Conservation (phyloP, 2,329 filamentous ascomycete genomes). For the Colletotrichum ledebouriae region DNA sequence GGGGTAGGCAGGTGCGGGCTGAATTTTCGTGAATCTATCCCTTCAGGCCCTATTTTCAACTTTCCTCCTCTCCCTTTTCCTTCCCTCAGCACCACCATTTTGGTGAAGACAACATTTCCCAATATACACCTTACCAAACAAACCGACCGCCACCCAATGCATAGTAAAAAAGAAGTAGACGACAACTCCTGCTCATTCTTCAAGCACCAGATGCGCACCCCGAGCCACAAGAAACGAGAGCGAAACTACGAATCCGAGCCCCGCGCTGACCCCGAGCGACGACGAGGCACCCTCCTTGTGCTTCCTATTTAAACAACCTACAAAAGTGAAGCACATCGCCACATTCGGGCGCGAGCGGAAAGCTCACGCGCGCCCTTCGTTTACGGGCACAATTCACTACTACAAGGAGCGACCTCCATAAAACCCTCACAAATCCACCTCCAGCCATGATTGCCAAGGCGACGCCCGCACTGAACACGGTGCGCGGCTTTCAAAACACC, state of each 20-base stretch:
- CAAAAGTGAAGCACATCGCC: constrained; percentile 36
- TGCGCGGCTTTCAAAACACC: constrained; percentile 70
- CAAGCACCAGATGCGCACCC: constrained; percentile 70
- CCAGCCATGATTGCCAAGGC: constrained; percentile 61
- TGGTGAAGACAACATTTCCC: constrained; percentile 43
- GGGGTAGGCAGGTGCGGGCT: constrained; percentile 20
- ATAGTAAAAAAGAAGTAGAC: constrained; percentile 63
- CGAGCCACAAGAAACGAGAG: constrained; percentile 63
- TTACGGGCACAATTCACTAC: constrained; percentile 49
- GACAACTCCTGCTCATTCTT: constrained; percentile 62
- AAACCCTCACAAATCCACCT: constrained; percentile 15
- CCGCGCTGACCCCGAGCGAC: constrained; percentile 71
- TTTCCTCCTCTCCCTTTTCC: constrained; percentile 36
- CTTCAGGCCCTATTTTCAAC: constrained; percentile 31
- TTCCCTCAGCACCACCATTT: constrained; percentile 45
- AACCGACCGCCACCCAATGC: constrained; percentile 61
- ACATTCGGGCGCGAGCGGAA: constrained; percentile 37
- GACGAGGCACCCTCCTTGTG: constrained; percentile 62
- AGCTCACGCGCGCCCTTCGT: constrained; percentile 39
- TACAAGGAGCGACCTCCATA: constrained; percentile 36
- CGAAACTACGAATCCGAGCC: constrained; percentile 64
- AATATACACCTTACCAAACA: constrained; percentile 41
- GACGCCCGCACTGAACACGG: constrained; percentile 64
- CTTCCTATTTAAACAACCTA: constrained; percentile 36
- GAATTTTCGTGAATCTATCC: constrained; percentile 41